phyloP scores from a whole-genome alignment of 163 green algal genomes.

The Chlorella variabilis region DNA sequence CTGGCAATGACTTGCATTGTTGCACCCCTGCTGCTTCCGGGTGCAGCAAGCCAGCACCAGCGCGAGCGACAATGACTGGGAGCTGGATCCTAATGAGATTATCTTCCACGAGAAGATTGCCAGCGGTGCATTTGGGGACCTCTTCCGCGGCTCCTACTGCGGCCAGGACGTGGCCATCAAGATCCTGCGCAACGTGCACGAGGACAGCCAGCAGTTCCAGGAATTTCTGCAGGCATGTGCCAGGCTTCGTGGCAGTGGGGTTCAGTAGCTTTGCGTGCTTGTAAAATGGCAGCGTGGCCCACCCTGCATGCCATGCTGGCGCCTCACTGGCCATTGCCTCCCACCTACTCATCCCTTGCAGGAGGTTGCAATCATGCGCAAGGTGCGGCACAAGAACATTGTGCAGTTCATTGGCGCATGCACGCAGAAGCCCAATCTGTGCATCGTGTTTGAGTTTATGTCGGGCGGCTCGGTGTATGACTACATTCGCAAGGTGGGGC shows the following conservation, averaged over 20 bases:
- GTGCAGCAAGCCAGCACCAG: conserved; percentile 7
- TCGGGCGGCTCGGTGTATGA: conserved; percentile 93
- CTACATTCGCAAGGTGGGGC: conserved; percentile 74
- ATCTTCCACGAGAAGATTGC: conserved; percentile 95
- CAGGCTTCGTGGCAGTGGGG: not conserved
- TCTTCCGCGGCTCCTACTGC: conserved; percentile 96
- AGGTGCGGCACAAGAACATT: conserved; percentile 97
- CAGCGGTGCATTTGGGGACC: conserved; percentile 93
- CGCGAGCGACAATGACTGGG: conserved; percentile 89
- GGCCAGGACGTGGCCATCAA: conserved; percentile 99
- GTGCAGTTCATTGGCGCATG: conserved; percentile 99
- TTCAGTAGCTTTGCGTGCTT: not conserved
- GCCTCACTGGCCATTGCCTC: no score
- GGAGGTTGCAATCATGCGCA: conserved; percentile 98
- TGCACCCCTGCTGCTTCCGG: not conserved
- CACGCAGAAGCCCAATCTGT: conserved; percentile 96
- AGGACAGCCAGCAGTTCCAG: conserved; percentile 86
- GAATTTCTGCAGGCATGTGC: conserved; percentile 87
- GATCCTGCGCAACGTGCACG: conserved; percentile 91
- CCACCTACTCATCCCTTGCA: no score
- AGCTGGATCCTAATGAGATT: conserved; percentile 89
- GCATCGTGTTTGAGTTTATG: conserved; percentile 99
- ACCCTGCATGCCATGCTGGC: not conserved
- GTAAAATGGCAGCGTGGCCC: not conserved
- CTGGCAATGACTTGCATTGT: not conserved